A percentile compares a stretch with the other conserved stretches of the same genome.
These are phyloP conservation scores for Quercus engelmannii DNA, from an alignment of 306 rosid species.

Conservation along the genomic window DNA sequence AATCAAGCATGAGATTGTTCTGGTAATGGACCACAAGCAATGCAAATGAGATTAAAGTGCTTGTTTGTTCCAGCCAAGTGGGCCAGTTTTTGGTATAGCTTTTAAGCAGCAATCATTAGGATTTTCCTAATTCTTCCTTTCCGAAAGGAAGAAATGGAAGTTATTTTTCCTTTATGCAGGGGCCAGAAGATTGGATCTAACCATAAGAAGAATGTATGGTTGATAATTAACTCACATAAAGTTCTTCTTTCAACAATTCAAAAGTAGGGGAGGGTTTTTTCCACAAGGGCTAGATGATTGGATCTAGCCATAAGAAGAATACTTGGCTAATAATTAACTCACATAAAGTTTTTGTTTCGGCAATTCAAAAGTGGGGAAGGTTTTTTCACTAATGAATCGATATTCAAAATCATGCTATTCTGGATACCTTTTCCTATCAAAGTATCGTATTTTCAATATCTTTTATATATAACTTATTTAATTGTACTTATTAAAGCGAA, in stretches of 20 bases:
- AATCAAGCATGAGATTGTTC: too few species aligned
- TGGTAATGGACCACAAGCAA: too few species aligned
- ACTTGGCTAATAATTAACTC: neutral
- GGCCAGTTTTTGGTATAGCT: too few species aligned
- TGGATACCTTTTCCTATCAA: neutral
- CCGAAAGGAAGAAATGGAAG: rapidly evolving
- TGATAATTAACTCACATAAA: neutral
- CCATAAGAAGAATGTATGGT: too few species aligned
- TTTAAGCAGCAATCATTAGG: too few species aligned
- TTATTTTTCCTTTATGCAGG: too few species aligned
- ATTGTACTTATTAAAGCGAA: too few species aligned
- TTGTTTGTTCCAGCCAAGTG: too few species aligned
- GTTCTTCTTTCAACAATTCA: neutral
- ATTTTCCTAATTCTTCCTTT: too few species aligned
- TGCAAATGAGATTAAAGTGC: too few species aligned
- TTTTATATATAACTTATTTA: too few species aligned
- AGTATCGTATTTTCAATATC: neutral
- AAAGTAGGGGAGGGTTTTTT: neutral
- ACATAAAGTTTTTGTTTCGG: neutral
- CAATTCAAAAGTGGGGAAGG: neutral
- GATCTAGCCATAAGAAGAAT: too few species aligned
- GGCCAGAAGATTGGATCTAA: rapidly evolving
- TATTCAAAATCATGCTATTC: neutral
- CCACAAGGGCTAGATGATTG: rapidly evolving
- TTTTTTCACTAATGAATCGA: neutral